These are phyloP conservation scores for Chalciporus chontae DNA, from an alignment of 768 basidiomycete species.

Conservation along the genomic window DNA sequence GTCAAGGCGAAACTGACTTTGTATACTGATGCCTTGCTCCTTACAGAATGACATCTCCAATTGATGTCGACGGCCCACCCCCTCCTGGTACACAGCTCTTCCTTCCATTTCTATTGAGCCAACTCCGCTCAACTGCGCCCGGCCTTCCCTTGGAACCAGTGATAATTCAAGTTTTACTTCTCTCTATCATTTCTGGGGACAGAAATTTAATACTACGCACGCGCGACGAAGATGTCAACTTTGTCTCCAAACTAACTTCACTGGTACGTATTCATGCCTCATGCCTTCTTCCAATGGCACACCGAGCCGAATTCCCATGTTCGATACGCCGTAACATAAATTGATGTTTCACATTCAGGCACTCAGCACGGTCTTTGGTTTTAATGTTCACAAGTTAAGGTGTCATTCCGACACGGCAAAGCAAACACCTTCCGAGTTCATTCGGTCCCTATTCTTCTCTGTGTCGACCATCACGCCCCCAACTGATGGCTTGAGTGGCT, in stretches of 20 bases:
- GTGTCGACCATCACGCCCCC: slow-evolving; percentile 17
- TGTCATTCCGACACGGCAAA: slow-evolving; percentile 30
- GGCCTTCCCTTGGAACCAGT: slow-evolving; percentile 57
- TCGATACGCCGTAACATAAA: slow-evolving; percentile 2
- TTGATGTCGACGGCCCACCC: slow-evolving; percentile 31
- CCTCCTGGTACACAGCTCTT: slow-evolving; percentile 44
- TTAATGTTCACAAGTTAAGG: slow-evolving; percentile 55
- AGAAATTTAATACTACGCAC: slow-evolving; percentile 65
- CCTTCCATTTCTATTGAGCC: slow-evolving; percentile 46
- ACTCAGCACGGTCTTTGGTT: slow-evolving; percentile 56
- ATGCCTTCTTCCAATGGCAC: not conserved
- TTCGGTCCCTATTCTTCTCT: slow-evolving; percentile 38
- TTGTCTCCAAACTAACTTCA: slow-evolving; percentile 54
- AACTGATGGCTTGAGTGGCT: slow-evolving; percentile 1
- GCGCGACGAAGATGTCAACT: slow-evolving; percentile 57
- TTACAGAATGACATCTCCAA: slow-evolving; percentile 13
- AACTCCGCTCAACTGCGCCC: slow-evolving; percentile 43
- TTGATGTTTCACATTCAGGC: slow-evolving; percentile 39
- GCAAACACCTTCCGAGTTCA: slow-evolving; percentile 25
- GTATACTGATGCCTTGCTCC: too few species aligned
- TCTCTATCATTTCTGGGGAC: slow-evolving; percentile 59
- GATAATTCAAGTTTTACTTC: slow-evolving; percentile 62
- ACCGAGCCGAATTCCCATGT: slow-evolving; percentile 4
- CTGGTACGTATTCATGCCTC: slow-evolving; percentile 40
- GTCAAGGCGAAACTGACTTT: not conserved